Conservation (phyloP, 2,329 filamentous ascomycete species). For the Trichophyton verrucosum region DNA sequence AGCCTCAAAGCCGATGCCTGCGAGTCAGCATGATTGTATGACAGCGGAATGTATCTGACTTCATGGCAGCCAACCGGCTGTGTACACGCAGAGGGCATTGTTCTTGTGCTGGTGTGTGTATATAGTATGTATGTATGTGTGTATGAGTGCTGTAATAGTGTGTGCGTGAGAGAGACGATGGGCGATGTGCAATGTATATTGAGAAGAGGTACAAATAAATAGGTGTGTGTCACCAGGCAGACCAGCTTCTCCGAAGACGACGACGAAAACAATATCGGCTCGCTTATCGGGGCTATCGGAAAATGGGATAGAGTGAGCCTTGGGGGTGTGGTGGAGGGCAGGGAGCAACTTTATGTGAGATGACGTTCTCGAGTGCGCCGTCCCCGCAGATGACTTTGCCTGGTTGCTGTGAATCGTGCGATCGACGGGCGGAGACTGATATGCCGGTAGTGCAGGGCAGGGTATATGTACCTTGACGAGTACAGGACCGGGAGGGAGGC, state of each 20-base stretch:
- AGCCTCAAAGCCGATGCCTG: slow-evolving; percentile 67
- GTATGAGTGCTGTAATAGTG: background rate
- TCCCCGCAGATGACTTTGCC: background rate
- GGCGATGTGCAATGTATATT: background rate
- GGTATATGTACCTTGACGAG: background rate
- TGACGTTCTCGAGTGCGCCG: background rate
- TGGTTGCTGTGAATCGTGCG: background rate
- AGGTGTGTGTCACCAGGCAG: slow-evolving; percentile 2
- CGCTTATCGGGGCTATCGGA: background rate
- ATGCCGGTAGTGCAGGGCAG: background rate
- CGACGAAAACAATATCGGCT: background rate
- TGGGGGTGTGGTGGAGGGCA: background rate
- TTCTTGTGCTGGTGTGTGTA: background rate
- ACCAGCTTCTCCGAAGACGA: background rate
- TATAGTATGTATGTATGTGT: background rate
- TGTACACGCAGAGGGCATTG: slow-evolving; percentile 3
- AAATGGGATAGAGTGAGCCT: background rate
- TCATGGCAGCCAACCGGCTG: slow-evolving; percentile 10
- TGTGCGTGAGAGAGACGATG: background rate
- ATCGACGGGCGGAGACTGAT: background rate
- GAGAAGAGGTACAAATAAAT: slow-evolving; percentile 2
- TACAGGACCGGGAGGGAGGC: background rate
- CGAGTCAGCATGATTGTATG: slow-evolving; percentile 65
- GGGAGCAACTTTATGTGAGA: slow-evolving; percentile 1
- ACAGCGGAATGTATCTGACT: slow-evolving; percentile 52